Conservation (phyloP, 1,284 basidiomycete species). For the Macrocystidia cucumis region DNA sequence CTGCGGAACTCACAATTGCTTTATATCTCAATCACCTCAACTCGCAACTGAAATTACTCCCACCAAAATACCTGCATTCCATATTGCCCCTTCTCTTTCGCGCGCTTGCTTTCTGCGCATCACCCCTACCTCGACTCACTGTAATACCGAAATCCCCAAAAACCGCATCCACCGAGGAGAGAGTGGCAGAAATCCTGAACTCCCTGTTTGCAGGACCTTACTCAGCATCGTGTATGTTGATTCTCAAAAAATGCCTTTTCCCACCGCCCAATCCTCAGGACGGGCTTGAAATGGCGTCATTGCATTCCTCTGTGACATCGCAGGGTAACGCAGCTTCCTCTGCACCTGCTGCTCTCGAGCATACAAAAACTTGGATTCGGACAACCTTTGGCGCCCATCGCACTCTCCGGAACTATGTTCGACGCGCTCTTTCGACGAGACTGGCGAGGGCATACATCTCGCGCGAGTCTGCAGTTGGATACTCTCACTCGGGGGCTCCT, state of each 20-base stretch:
- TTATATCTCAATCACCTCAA: constrained; percentile 60
- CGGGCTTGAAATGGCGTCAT: background rate
- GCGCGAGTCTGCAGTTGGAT: constrained; percentile 40
- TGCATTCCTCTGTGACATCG: background rate
- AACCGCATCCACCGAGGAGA: constrained; percentile 41
- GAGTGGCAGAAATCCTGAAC: constrained; percentile 46
- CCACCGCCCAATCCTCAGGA: constrained; percentile 10
- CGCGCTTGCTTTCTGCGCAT: constrained; percentile 51
- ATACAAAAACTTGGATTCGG: constrained; percentile 26
- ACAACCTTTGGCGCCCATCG: constrained; percentile 60
- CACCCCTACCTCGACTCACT: constrained; percentile 58
- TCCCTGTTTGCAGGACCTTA: constrained; percentile 58
- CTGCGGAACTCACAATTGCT: constrained; percentile 51
- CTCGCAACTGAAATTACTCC: constrained; percentile 48
- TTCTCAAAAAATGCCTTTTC: constrained; percentile 44
- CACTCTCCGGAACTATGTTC: constrained; percentile 55
- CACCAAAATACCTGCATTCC: constrained; percentile 39
- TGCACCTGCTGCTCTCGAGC: too few relatives aligned
- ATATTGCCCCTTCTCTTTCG: constrained; percentile 70
- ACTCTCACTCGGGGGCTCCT: constrained; percentile 52
- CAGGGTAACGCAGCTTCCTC: background rate
- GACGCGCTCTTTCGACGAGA: constrained; percentile 49
- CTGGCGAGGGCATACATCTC: constrained; percentile 59
- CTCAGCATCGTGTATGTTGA: constrained; percentile 50
- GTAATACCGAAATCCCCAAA: constrained; percentile 29